Base-by-base conservation (phyloP, 148 eudicot genomes). In the Fallopia convolvulus region DNA sequence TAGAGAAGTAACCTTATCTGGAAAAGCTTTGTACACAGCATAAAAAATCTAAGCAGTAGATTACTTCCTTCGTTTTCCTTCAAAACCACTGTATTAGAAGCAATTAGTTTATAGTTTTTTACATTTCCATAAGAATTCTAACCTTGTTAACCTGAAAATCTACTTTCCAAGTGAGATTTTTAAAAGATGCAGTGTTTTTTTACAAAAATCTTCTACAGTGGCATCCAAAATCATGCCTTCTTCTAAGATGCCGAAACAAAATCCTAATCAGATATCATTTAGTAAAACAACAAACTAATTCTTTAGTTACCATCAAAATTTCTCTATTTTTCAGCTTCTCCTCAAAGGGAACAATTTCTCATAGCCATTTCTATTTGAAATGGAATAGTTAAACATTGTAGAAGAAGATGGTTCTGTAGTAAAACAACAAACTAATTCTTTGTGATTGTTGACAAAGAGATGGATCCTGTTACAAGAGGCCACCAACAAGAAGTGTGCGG, bases 401-500 rank as follows among this genome's bases (percentile, higher is more conserved):
- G 87, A 78, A 18, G 90, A 81, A 50, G 70, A 36, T 9, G 87
- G 75, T 26, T 89, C 86, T 20, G 83, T 53, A n/a, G n/a, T n/a
- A n/a, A n/a, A n/a, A n/a, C n/a, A n/a, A n/a, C n/a, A n/a, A n/a
- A n/a, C n/a, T n/a, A n/a, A n/a, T n/a, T n/a, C n/a, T n/a, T n/a
- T n/a, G n/a, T n/a, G n/a, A n/a, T n/a, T n/a, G n/a, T n/a, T n/a
- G n/a, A n/a, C n/a, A n/a, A n/a, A n/a, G n/a, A n/a, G n/a, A n/a
- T n/a, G n/a, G n/a, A n/a, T n/a, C n/a, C n/a, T n/a, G n/a, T n/a
- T n/a, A n/a, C n/a, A n/a, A 84, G 88, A 75, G 97, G 97, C 21
- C 99, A 94, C 78, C 88, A 85, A 21, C 98, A 90, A 80, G 97
- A 90, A 81, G 97, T 94, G 36, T 94, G 98, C 76, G 97, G 97